A percentile compares a stretch with the other conserved stretches of the same genome.
Conservation (phyloP, 2,329 filamentous ascomycete genomes). For the Plectosphaerella plurivora region DNA sequence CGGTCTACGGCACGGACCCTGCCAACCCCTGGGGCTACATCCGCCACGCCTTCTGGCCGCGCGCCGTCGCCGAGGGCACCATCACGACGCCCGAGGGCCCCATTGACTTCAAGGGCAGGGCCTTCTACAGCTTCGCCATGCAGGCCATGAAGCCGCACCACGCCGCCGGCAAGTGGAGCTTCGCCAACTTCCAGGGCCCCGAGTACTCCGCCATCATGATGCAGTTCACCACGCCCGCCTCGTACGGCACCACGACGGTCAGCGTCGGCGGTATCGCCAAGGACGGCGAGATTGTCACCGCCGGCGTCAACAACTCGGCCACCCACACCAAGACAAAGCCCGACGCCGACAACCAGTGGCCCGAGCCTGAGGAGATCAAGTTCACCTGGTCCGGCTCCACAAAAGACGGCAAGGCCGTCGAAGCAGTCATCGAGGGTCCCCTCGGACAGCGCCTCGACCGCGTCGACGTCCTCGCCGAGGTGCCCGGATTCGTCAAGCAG, state of each 20-base stretch:
- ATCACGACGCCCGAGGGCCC: constrained; percentile 79
- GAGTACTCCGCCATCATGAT: constrained; percentile 87
- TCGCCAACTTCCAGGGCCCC: constrained; percentile 83
- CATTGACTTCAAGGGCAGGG: constrained; percentile 76
- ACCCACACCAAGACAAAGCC: constrained; percentile 65
- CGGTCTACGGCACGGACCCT: constrained; percentile 81
- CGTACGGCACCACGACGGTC: constrained; percentile 82
- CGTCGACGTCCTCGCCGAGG: constrained; percentile 94
- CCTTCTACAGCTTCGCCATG: constrained; percentile 76
- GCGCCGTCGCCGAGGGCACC: constrained; percentile 74
- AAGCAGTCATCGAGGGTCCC: constrained; percentile 63
- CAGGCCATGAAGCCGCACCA: constrained; percentile 99
- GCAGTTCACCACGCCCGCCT: constrained; percentile 92
- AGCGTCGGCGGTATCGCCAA: constrained; percentile 78
- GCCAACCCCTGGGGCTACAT: constrained; percentile 86
- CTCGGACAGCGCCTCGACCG: constrained; percentile 71
- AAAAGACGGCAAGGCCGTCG: constrained; percentile 69
- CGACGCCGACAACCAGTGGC: constrained; percentile 82
- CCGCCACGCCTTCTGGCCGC: constrained; percentile 92
- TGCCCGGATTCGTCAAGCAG: constrained; percentile 91
- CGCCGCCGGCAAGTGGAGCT: constrained; percentile 89
- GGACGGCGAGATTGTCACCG: constrained; percentile 74
- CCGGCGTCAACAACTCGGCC: constrained; percentile 60
- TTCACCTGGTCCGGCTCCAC: constrained; percentile 75
- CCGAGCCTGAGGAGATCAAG: constrained; percentile 71